Conservation (phyloP, 768 basidiomycete genomes). For the Saitozyma sp. region DNA sequence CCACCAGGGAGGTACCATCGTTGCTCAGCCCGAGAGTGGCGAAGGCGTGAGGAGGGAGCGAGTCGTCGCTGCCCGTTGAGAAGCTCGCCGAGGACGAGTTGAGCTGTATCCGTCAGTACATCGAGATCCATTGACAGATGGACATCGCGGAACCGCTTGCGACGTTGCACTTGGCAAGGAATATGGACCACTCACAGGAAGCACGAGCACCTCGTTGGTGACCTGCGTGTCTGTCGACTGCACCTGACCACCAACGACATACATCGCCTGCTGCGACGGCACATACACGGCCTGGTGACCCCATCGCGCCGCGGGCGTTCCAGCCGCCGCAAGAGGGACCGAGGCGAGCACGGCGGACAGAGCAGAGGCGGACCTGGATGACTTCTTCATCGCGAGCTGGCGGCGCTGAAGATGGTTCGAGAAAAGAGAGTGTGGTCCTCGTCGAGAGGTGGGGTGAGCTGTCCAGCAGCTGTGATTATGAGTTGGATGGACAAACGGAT, state of each 20-base stretch:
- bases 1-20: constrained; percentile 29
- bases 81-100: constrained; percentile 41
- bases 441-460: constrained; percentile 36
- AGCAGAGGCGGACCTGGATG: constrained; percentile 6
- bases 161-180: too few species aligned
- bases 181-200: constrained; percentile 19
- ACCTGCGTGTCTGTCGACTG: constrained; percentile 28
- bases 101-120: constrained; percentile 24
- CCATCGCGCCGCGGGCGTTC: constrained; percentile 46
- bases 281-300: constrained; percentile 51
- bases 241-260: constrained; percentile 49
- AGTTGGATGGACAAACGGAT: too few species aligned
- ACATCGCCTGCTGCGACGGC: constrained; percentile 41
- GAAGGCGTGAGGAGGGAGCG: constrained; percentile 49
- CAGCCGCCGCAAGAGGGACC: constrained; percentile 21
- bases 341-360: constrained; percentile 12
- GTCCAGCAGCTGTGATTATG: constrained; percentile 28
- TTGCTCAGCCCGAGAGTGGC: constrained; percentile 31
- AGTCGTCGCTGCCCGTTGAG: constrained; percentile 25
- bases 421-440: constrained; percentile 17
- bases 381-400: constrained; percentile 3
- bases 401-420: not conserved
- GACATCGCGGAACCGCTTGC: constrained; percentile 7
- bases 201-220: constrained; percentile 49
- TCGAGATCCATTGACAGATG: not conserved